Conservation (phyloP, 345 rosid species). For the Pistacia vera region DNA sequence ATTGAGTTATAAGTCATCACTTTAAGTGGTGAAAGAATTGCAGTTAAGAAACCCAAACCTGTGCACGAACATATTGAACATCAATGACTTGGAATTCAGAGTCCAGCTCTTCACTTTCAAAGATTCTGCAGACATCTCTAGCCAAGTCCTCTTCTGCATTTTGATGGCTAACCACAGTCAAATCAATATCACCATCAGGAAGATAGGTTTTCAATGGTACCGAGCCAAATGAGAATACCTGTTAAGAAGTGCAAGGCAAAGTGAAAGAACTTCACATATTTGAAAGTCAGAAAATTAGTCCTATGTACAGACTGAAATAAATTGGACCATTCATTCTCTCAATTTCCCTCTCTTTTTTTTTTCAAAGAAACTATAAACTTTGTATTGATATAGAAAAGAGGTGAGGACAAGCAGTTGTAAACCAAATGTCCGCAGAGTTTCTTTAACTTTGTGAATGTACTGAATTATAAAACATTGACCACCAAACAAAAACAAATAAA, state of each 20-base stretch:
- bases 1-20: constrained; percentile 3
- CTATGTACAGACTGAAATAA: not conserved
- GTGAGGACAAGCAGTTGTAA: too few relatives aligned
- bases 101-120: constrained; percentile 50
- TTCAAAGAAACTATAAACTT: too few relatives aligned
- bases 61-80: constrained; percentile 72
- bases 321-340: too few relatives aligned
- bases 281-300: not conserved
- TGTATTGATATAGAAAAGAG: too few relatives aligned
- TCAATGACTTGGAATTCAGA: constrained; percentile 57
- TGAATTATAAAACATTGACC: not conserved
- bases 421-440: too few relatives aligned
- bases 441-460: not conserved
- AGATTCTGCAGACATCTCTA: constrained; percentile 42
- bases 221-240: constrained; percentile 81
- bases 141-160: constrained; percentile 62
- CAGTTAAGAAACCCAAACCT: constrained; percentile 47
- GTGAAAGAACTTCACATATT: constrained; percentile 9
- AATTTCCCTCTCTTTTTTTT: too few relatives aligned
- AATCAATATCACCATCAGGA: constrained; percentile 95
- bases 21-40: constrained; percentile 11
- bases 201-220: constrained; percentile 87
- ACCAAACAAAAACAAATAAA: not conserved
- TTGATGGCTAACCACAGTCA: constrained; percentile 63
- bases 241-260: constrained; percentile 16